Evolutionary conservation across 805 yeast genomes (phyloP).

Genomic region (Saturnispora serradocipensis): DNA sequence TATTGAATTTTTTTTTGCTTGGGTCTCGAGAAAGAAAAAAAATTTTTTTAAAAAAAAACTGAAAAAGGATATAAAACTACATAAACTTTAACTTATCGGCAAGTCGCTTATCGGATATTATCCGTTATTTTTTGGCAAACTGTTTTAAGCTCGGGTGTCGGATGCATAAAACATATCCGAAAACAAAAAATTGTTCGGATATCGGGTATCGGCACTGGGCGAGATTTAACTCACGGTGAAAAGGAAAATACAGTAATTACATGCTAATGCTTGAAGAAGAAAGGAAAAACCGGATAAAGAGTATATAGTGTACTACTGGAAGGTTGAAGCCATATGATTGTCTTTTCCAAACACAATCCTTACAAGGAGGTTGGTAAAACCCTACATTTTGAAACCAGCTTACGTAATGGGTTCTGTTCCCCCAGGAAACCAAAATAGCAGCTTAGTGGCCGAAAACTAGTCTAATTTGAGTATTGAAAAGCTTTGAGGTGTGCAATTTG

Average conservation of each 20-base stretch:
- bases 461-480: not conserved
- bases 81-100: not conserved
- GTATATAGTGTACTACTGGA: too few species aligned
- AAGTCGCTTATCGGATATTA: not conserved
- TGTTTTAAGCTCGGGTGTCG: too few species aligned
- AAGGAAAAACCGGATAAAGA: too few species aligned
- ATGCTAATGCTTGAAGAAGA: too few species aligned
- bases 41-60: not conserved
- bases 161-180: too few species aligned
- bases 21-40: not conserved
- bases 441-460: too few species aligned
- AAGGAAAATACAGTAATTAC: too few species aligned
- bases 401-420: not conserved
- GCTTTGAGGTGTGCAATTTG: not conserved
- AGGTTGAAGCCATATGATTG: too few species aligned
- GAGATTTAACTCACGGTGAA: not conserved
- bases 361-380: not conserved
- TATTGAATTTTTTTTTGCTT: constrained; percentile 6
- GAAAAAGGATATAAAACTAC: not conserved
- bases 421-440: too few species aligned
- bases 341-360: too few species aligned
- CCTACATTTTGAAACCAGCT: constrained; percentile 8
- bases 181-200: not conserved
- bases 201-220: not conserved
- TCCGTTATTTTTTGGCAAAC: too few species aligned